A percentile compares a stretch with the other conserved stretches of the same genome.
phyloP scores from a whole-genome alignment of 768 basidiomycete genomes.

The Galerina sulciceps region DNA sequence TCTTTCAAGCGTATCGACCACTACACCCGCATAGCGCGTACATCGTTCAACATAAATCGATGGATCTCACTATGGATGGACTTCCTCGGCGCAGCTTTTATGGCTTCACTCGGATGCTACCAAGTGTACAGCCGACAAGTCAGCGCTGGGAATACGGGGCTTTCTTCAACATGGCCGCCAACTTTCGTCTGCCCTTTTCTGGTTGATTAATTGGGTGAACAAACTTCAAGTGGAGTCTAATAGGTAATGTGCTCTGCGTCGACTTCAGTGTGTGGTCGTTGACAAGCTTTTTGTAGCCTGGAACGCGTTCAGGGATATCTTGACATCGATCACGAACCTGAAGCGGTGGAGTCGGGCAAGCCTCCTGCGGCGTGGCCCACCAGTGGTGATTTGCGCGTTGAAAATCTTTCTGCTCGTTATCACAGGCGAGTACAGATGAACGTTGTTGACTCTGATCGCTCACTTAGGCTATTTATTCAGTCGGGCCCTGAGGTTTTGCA shows the following conservation, averaged over 20 bases:
- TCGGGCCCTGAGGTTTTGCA: slow-evolving; percentile 55
- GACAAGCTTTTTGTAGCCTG: slow-evolving; percentile 28
- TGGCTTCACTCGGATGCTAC: slow-evolving; percentile 55
- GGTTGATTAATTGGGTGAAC: slow-evolving; percentile 45
- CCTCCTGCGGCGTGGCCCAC: slow-evolving; percentile 67
- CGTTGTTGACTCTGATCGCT: slow-evolving; percentile 66
- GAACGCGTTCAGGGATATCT: slow-evolving; percentile 77
- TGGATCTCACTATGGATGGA: slow-evolving; percentile 57
- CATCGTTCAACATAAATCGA: slow-evolving; percentile 52
- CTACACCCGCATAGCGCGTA: slow-evolving; percentile 45
- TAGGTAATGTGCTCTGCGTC: slow-evolving; percentile 18
- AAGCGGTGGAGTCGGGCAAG: slow-evolving; percentile 34
- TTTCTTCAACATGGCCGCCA: slow-evolving; percentile 65
- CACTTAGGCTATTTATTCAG: slow-evolving; percentile 54
- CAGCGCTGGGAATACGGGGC: slow-evolving; percentile 48
- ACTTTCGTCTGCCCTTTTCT: slow-evolving; percentile 61
- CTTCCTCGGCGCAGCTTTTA: slow-evolving; percentile 59
- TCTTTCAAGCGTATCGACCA: slow-evolving; percentile 54
- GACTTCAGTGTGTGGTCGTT: no score
- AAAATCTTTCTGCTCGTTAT: slow-evolving; percentile 59
- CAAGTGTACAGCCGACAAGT: slow-evolving; percentile 49
- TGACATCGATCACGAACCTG: slow-evolving; percentile 60
- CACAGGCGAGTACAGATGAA: slow-evolving; percentile 25
- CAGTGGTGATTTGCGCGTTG: slow-evolving; percentile 52
- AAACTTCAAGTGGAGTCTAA: slow-evolving; percentile 44